These are phyloP conservation scores for Rhizopus sp. DNA, from an alignment of 371 early-diverging fungal genomes.

Conservation along the genomic window DNA sequence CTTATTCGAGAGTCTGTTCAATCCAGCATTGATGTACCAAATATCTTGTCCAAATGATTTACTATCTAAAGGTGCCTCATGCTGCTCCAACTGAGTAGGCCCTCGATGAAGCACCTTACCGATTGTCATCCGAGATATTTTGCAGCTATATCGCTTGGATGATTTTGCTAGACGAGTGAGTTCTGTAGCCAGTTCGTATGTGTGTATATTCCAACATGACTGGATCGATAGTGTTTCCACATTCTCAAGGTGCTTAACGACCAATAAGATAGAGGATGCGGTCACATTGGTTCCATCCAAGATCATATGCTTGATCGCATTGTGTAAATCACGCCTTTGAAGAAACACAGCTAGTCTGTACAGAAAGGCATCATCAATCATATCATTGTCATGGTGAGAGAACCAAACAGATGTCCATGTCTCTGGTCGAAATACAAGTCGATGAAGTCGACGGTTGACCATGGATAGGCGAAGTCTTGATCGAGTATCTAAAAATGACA, in stretches of 20 bases:
- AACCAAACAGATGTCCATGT: conserved; percentile 28
- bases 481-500: conserved; percentile 20
- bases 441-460: conserved; percentile 12
- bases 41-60: conserved; percentile 31
- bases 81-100: not conserved
- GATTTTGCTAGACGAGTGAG: conserved; percentile 10
- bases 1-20: conserved; percentile 18
- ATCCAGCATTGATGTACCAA: conserved; percentile 19
- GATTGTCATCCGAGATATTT: conserved; percentile 14
- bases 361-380: conserved; percentile 17
- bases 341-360: conserved; percentile 16
- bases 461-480: conserved; percentile 23
- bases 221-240: conserved; percentile 20
- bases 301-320: conserved; percentile 4
- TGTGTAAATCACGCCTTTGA: conserved; percentile 8
- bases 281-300: conserved; percentile 15
- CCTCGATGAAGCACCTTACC: conserved; percentile 24
- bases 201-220: conserved; percentile 21
- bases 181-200: conserved; percentile 15
- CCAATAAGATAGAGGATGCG: conserved; percentile 6
- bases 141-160: not conserved
- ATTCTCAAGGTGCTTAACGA: conserved; percentile 18
- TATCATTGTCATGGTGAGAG: conserved; percentile 3
- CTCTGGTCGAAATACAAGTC: conserved; percentile 16
- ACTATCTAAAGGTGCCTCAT: conserved; percentile 1